Base-by-base conservation (phyloP, 176 grass and related monocot species). In the Juncus effusus region DNA sequence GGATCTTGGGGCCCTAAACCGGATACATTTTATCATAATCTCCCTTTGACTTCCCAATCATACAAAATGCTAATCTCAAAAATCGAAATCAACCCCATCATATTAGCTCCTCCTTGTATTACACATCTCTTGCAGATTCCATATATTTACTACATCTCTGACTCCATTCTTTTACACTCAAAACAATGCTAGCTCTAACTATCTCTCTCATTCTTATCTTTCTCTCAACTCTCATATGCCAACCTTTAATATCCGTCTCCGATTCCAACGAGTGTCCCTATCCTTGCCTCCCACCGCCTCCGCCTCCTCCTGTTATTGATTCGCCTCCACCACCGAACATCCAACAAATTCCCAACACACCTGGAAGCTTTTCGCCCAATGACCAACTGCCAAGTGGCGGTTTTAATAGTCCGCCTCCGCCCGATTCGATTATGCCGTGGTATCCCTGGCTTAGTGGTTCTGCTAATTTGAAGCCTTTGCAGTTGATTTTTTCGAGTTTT, bases 391-490 rank as follows among this genome's bases (percentile, higher is more conserved):
- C 88, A 2, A 10, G 50, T 0, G 62, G 77, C 0, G 38, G 81
- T 13, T 42, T 1, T 42, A 61, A 16, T 1, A 67, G 70, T 28
- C 91, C 87, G 3, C 91, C 91, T 2, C 91, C 91, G 10, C 91
- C 91, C 0, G 82, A 96, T 73, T 84, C 79, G 2, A 85, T 91
- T 35, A n/a, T 91, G 64, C 91, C 91, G 15, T 96, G 84, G 81
- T 96, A 78, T 70, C 87, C 91, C 0, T 96, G 91, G 91, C 90
- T 90, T 75, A 85, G 90, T 77, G 63, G 19, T 53, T 40, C 81
- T 11, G 38, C 79, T 5, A 19, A 44, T 2, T 61, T 19, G 47
- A 10, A 47, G 44, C 44, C 44, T 13, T 42, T 55, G 16, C 10
- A 28, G 9, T 8, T 45, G 38, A 59, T 72, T 16, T 6, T 7